These are phyloP conservation scores for Ophiocordyceps australis DNA, from an alignment of 2,329 filamentous ascomycete genomes.

Conservation along the genomic window DNA sequence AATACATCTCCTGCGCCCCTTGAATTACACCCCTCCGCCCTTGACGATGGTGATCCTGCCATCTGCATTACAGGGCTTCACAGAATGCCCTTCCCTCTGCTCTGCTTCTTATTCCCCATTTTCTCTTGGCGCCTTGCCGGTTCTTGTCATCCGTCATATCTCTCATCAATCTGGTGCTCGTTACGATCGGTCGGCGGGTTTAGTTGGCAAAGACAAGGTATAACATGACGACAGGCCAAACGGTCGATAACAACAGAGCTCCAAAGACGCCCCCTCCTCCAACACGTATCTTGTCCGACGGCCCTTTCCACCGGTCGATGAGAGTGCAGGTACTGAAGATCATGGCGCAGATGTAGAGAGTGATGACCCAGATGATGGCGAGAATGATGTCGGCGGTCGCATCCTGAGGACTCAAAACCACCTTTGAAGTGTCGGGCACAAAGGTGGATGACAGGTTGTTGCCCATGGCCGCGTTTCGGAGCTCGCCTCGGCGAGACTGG, in stretches of 20 bases:
- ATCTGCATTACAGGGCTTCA: too few species aligned
- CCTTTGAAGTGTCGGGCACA: slow-evolving; percentile 17
- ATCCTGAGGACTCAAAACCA: slow-evolving; percentile 13
- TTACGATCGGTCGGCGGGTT: neutral
- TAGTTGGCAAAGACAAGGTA: slow-evolving; percentile 11
- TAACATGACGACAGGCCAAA: slow-evolving; percentile 16
- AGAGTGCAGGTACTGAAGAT: slow-evolving; percentile 22
- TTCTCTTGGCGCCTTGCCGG: too few species aligned
- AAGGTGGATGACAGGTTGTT: slow-evolving; percentile 19
- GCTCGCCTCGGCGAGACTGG: too few species aligned
- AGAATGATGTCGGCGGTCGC: slow-evolving; percentile 11
- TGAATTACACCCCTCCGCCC: too few species aligned
- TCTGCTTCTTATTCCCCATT: too few species aligned
- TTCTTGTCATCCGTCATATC: neutral
- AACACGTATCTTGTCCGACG: slow-evolving; percentile 13
- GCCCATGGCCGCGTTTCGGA: too few species aligned
- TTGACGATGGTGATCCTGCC: too few species aligned
- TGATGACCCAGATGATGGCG: slow-evolving; percentile 14
- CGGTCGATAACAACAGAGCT: slow-evolving; percentile 14
- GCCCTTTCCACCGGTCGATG: slow-evolving; percentile 22
- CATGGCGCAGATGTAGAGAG: slow-evolving; percentile 19
- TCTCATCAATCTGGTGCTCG: neutral
- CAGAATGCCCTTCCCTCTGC: too few species aligned
- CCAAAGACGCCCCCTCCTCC: slow-evolving; percentile 10
- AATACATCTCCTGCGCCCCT: too few species aligned